phyloP scores from a whole-genome alignment of 2,329 filamentous ascomycete species.

The Claviceps quebecensis region DNA sequence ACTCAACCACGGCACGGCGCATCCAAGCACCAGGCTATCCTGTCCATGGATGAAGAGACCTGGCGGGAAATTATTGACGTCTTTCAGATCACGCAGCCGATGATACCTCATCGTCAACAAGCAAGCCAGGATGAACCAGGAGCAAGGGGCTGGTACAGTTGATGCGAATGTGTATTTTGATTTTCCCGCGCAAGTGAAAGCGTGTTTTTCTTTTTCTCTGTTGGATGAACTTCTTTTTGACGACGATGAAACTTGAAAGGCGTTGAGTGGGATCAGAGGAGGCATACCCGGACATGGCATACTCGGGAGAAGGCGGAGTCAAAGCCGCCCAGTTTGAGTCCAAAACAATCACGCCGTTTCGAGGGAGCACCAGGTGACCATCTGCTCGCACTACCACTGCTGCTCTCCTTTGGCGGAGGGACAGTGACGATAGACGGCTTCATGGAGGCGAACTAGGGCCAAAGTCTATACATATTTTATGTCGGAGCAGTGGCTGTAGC shows the following conservation, averaged over 20 bases:
- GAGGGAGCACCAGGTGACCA: background rate
- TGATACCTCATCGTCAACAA: conserved; percentile 73
- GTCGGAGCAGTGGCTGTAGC: background rate
- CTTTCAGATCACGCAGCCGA: conserved; percentile 61
- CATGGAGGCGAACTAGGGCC: background rate
- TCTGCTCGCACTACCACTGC: background rate
- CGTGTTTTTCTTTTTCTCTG: background rate
- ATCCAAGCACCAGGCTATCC: conserved; percentile 69
- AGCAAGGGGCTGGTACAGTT: conserved; percentile 53
- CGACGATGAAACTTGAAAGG: background rate
- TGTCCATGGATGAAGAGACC: conserved; percentile 71
- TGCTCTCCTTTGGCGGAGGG: background rate
- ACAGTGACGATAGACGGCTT: background rate
- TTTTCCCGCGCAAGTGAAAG: background rate
- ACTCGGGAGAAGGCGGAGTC: background rate
- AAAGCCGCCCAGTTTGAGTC: background rate
- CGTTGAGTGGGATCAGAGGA: background rate
- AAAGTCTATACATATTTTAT: background rate
- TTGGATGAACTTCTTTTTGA: background rate
- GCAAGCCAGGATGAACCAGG: conserved; percentile 36
- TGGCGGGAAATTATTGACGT: conserved; percentile 68
- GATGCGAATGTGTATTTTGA: conserved; percentile 5
- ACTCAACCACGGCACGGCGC: conserved; percentile 33
- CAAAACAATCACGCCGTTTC: background rate
- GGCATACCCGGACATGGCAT: too few species aligned